Base-by-base conservation (phyloP, 2,329 filamentous ascomycete genomes). In the Pseudopyrenochaeta lycopersici region DNA sequence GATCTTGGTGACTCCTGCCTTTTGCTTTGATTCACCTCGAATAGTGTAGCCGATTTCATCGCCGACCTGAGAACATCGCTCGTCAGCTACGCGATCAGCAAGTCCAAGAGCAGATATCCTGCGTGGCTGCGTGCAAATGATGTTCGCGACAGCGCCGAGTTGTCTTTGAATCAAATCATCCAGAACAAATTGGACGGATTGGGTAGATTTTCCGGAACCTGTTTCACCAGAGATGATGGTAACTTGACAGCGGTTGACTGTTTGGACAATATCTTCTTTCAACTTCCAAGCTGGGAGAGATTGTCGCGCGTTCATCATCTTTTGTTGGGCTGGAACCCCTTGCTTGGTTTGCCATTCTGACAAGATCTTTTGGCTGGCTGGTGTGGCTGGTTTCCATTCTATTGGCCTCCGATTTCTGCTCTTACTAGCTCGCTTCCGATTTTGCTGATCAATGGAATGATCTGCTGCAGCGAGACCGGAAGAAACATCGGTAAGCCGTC, bases 221-320 rank as follows among this genome's bases (percentile, higher is more conserved):
- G 95, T 99, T 77, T 98, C 95, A 63, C 95, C 95, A 38, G 93
- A 96, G 65, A 99, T 95, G 67, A 99, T 97, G 1, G 92, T 97
- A 45, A 99, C 92, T 74, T 97, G 89, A 68, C 94, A 87, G 4
- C 83, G 80, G 36, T 84, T 84, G 43, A 99, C 90, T 0, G 90
- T 90, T 17, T 84, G 75, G 9, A 98, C 86, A 27, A 99, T 91
- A 1, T 84, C 81, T 17, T 94, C 88, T 64, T 86, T 88, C 66
- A 95, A 86, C 54, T 86, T 85, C 95, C 95, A 99, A 1, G 95
- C 95, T 2, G 95, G 95, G 2, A 99, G 79, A 41, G 83, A 85
- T 71, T 89, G 84, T 38, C 95, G 84, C 65, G 87, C 86, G 15
- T 81, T 77, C 56, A 92, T 79, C 90, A 97, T 96, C 44, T 87